Conservation (phyloP, 768 basidiomycete genomes). For the Tylopilus sp. region DNA sequence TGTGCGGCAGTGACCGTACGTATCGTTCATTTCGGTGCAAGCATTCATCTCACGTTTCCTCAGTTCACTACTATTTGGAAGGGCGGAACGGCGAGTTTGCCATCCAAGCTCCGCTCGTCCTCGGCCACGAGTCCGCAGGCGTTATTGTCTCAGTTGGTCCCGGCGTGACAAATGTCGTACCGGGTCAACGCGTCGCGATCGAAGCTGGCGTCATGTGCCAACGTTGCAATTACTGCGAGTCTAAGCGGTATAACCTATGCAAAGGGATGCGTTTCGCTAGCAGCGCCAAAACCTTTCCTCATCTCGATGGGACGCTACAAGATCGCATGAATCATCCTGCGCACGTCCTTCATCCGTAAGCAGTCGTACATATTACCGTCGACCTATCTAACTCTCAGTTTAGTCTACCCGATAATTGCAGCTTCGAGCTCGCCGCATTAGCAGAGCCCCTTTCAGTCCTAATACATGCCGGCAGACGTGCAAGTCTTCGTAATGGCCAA, state of each 20-base stretch:
- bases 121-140: constrained; percentile 94
- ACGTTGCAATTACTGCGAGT: constrained; percentile 62
- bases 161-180: constrained; percentile 56
- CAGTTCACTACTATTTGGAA: constrained; percentile 89
- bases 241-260: constrained; percentile 92
- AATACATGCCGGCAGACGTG: constrained; percentile 57
- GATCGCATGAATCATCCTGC: constrained; percentile 86
- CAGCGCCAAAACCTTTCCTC: constrained; percentile 88
- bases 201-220: constrained; percentile 91
- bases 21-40: constrained; percentile 13
- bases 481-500: constrained; percentile 47
- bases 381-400: constrained; percentile 9
- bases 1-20: constrained; percentile 85
- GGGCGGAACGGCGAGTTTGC: constrained; percentile 93
- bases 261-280: constrained; percentile 84
- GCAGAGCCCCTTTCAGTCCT: constrained; percentile 95
- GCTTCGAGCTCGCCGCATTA: constrained; percentile 80
- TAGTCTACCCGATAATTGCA: constrained; percentile 72
- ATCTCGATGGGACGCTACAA: constrained; percentile 90
- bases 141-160: constrained; percentile 80
- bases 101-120: constrained; percentile 79
- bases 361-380: constrained; percentile 14
- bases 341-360: constrained; percentile 83
- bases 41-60: not conserved
- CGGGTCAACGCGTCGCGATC: constrained; percentile 89